These are phyloP conservation scores for Zygosaccharomyces bailii DNA, from an alignment of 805 yeast species.

Conservation along the genomic window DNA sequence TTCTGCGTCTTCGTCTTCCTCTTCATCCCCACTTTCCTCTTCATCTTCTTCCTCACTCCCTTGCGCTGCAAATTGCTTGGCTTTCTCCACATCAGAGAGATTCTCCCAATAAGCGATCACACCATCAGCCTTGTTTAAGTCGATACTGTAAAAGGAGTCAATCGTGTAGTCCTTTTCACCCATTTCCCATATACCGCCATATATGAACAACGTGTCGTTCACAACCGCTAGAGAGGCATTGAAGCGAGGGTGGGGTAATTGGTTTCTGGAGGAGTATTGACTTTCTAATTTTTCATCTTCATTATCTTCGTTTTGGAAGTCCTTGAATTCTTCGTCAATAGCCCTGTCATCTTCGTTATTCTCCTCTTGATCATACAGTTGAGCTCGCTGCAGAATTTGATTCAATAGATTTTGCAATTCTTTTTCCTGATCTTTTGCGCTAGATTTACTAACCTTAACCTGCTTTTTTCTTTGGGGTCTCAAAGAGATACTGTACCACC, in stretches of 20 bases:
- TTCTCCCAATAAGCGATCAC: slow-evolving; percentile 90
- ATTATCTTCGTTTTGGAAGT: slow-evolving; percentile 38
- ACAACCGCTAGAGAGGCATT: slow-evolving; percentile 82
- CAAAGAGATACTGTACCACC: slow-evolving; percentile 77
- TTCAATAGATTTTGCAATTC: slow-evolving; percentile 81
- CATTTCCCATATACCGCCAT: slow-evolving; percentile 86
- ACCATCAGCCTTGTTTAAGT: slow-evolving; percentile 83
- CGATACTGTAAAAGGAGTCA: slow-evolving; percentile 83
- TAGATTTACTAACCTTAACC: slow-evolving; percentile 45
- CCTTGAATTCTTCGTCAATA: slow-evolving; percentile 37
- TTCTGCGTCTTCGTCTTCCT: slow-evolving; percentile 62
- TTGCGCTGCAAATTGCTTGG: slow-evolving; percentile 47
- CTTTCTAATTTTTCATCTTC: slow-evolving; percentile 38
- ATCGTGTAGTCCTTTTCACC: slow-evolving; percentile 83
- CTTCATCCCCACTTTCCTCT: slow-evolving; percentile 68
- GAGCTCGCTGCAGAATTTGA: slow-evolving; percentile 68
- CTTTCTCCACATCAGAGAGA: slow-evolving; percentile 50
- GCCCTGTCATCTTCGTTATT: slow-evolving; percentile 36
- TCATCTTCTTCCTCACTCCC: slow-evolving; percentile 63
- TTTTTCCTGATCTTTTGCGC: slow-evolving; percentile 56
- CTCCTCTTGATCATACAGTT: slow-evolving; percentile 55
- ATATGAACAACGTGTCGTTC: slow-evolving; percentile 78
- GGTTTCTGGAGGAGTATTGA: slow-evolving; percentile 54
- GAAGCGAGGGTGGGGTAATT: slow-evolving; percentile 84
- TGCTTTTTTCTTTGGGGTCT: slow-evolving; percentile 55